Conservation (phyloP, 768 basidiomycete species). For the Xerocomus spinulosus region DNA sequence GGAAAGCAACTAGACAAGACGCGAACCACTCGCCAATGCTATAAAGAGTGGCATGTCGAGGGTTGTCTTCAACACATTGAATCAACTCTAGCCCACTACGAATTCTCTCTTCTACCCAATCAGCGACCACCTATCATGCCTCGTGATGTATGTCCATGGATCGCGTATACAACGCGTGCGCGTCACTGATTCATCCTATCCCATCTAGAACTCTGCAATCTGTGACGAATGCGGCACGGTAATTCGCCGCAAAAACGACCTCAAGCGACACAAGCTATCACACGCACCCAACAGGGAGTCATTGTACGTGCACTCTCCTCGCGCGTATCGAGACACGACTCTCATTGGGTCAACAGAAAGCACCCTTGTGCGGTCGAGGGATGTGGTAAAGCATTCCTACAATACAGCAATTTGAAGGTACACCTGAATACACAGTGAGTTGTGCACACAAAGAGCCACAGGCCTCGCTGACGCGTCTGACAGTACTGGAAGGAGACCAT, state of each 20-base stretch:
- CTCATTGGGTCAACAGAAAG: conserved; percentile 20
- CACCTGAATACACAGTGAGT: conserved; percentile 32
- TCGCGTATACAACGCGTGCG: background rate
- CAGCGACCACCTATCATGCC: background rate
- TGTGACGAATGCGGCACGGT: conserved; percentile 16
- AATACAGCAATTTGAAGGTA: conserved; percentile 24
- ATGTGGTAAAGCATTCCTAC: too few relatives aligned
- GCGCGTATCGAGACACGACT: background rate
- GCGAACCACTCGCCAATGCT: too few relatives aligned
- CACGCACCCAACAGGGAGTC: conserved; percentile 22
- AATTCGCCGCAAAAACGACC: conserved; percentile 24
- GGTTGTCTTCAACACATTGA: too few relatives aligned
- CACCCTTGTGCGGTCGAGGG: conserved; percentile 20
- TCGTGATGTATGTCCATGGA: background rate
- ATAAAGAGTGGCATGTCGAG: too few relatives aligned
- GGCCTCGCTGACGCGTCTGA: background rate
- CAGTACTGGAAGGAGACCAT: conserved; percentile 12
- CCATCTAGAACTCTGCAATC: background rate
- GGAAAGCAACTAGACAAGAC: too few relatives aligned
- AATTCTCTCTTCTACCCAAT: too few relatives aligned
- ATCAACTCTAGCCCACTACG: too few relatives aligned
- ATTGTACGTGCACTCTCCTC: conserved; percentile 15
- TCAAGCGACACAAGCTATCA: conserved; percentile 24
- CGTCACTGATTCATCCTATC: too few relatives aligned
- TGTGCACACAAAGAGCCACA: background rate